Conservation (phyloP, 2,329 filamentous ascomycete genomes). For the Trichoderma polysporum region DNA sequence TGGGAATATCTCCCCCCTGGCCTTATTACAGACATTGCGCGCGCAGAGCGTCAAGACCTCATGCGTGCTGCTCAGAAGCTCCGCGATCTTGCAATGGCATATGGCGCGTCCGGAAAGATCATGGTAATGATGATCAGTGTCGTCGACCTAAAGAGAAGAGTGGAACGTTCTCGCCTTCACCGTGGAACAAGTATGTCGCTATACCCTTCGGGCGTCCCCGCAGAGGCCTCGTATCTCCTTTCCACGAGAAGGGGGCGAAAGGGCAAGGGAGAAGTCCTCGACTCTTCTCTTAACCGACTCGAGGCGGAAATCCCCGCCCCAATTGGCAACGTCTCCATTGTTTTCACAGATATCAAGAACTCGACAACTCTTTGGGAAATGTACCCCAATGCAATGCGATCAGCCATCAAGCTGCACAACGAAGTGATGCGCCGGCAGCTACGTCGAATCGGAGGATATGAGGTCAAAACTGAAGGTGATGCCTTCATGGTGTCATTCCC, state of each 20-base stretch:
- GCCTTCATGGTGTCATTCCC: slow-evolving; percentile 99
- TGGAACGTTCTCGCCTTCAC: slow-evolving; percentile 69
- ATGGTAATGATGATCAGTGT: slow-evolving; percentile 99
- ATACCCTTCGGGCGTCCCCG: slow-evolving; percentile 71
- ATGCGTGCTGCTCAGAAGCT: slow-evolving; percentile 96
- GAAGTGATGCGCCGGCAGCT: slow-evolving; percentile 93
- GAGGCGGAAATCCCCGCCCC: slow-evolving; percentile 90
- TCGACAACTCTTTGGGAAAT: slow-evolving; percentile 96
- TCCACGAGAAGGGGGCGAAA: slow-evolving; percentile 65
- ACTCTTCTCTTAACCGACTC: slow-evolving; percentile 82
- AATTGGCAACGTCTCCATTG: slow-evolving; percentile 84
- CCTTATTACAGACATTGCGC: slow-evolving; percentile 86
- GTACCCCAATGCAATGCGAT: slow-evolving; percentile 91
- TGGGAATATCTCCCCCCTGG: slow-evolving; percentile 94
- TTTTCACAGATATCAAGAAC: slow-evolving; percentile 99
- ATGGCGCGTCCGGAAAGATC: slow-evolving; percentile 89
- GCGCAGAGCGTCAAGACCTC: slow-evolving; percentile 80
- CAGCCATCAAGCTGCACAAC: slow-evolving; percentile 96
- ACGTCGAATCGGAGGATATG: slow-evolving; percentile 90
- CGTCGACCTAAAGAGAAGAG: slow-evolving; percentile 80
- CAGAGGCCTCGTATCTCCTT: slow-evolving; percentile 63
- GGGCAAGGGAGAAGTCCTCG: slow-evolving; percentile 64
- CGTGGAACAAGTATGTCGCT: slow-evolving; percentile 83
- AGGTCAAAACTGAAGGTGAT: slow-evolving; percentile 99
- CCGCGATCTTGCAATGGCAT: slow-evolving; percentile 90